Evolutionary conservation across 768 basidiomycete species (phyloP), one percentile per base, ranked within the genome.

Genomic region (Arthromyces matolae): DNA sequence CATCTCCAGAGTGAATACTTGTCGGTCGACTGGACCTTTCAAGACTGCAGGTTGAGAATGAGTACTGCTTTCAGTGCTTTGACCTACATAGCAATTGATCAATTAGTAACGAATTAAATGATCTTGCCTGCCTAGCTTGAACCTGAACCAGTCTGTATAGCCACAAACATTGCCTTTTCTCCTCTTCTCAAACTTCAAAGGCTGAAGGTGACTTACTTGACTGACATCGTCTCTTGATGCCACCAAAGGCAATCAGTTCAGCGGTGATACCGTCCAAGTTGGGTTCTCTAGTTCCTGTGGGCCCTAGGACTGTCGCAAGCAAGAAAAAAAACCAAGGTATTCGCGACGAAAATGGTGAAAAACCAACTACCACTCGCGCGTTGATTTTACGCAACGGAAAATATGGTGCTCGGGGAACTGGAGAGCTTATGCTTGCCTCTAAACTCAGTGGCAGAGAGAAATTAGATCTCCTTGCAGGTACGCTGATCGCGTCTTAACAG

Each of bases 371-470:
- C 0, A 71, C 77, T n/a, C 80, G 83, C 34, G 88, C 89, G 22
- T 73, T 90, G 45, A 63, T 89, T 46, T 65, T 90, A 53, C 78
- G 89, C 53, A 85, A 88, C 58, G 84, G 83, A 33, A 89, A 88
- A 59, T 66, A 84, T 65, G 88, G 86, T 10, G 73, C 84, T 23
- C 75, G 74, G 44, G 87, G 88, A 33, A 80, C 80, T 5, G 86
- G 86, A 14, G 86, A 89, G 64, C 16, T 89, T 36, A 62, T 82
- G 38, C 64, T 77, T 37, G 69, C 72, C 44, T 76, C 68, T 20
- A 85, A 75, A 59, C 77, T 88, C 52, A 81, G 76, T 40, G 89
- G 89, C 1, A 76, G 85, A 58, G 89, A 90, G 64, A 90, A 90
- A 59, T 71, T 92, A 24, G 86, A 89, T 62, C 73, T 90, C 20